Evolutionary conservation across 768 basidiomycete genomes (phyloP).

Genomic region (Myochromella boudieri): DNA sequence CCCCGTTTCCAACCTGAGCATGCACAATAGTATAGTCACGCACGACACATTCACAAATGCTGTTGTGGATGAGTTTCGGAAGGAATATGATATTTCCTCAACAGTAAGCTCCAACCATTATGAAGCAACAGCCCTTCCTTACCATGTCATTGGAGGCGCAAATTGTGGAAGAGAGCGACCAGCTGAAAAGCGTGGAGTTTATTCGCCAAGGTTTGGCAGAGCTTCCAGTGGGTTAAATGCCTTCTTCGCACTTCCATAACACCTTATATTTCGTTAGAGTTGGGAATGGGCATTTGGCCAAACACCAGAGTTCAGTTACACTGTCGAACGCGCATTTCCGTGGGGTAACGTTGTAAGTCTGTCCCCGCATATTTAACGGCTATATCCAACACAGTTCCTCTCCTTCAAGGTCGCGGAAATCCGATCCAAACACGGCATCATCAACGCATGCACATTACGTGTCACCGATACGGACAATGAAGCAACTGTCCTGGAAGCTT

Average conservation of each 20-base stretch:
- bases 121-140: neutral
- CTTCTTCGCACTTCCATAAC: neutral
- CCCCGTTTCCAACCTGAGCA: constrained; percentile 81
- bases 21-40: constrained; percentile 47
- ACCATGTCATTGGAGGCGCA: constrained; percentile 30
- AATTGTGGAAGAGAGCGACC: constrained; percentile 45
- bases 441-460: constrained; percentile 45
- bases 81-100: constrained; percentile 47
- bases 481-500: neutral
- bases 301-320: constrained; percentile 89
- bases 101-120: constrained; percentile 21
- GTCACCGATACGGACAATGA: constrained; percentile 20
- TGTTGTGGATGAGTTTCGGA: constrained; percentile 65
- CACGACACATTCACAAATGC: constrained; percentile 74
- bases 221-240: constrained; percentile 53
- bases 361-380: neutral
- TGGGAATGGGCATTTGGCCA: constrained; percentile 96
- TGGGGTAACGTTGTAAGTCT: constrained; percentile 53
- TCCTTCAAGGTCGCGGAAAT: constrained; percentile 44
- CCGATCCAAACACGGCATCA: constrained; percentile 64
- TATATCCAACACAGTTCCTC: neutral
- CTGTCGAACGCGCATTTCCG: constrained; percentile 37
- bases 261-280: constrained; percentile 42
- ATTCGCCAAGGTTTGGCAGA: constrained; percentile 72
- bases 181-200: constrained; percentile 48